Conservation (phyloP, 23 red algal genomes). For the Gracilaria gracilis region DNA sequence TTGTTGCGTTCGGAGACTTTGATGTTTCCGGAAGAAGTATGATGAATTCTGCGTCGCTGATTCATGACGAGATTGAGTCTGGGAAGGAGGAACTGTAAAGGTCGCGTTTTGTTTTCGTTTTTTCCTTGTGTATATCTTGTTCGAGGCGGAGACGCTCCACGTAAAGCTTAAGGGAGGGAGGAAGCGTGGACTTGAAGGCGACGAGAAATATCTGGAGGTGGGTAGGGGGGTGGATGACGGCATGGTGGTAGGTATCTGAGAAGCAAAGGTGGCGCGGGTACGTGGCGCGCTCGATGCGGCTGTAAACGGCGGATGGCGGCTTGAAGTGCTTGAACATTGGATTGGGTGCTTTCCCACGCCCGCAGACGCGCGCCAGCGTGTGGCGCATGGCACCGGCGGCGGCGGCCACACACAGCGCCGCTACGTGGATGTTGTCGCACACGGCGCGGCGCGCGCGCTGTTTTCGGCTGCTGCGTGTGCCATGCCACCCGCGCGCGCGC, state of each 20-base stretch:
- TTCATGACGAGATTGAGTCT: slow-evolving; percentile 6
- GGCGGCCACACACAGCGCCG: neutral
- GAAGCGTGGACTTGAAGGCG: neutral
- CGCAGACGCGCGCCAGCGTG: neutral
- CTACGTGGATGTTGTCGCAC: slow-evolving; percentile 16
- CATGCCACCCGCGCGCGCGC: neutral
- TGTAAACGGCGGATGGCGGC: neutral
- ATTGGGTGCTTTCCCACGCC: neutral
- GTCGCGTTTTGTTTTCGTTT: neutral
- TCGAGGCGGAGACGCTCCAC: no score
- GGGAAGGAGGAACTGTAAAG: slow-evolving; percentile 28
- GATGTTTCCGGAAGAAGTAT: slow-evolving; percentile 16
- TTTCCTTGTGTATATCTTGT: neutral
- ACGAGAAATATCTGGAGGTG: neutral
- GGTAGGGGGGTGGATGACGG: neutral
- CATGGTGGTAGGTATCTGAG: no score
- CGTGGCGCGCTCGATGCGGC: neutral
- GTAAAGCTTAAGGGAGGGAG: no score
- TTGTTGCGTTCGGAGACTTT: slow-evolving; percentile 33
- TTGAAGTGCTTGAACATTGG: neutral
- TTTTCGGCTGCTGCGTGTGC: neutral
- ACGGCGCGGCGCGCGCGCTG: neutral
- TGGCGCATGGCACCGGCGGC: neutral
- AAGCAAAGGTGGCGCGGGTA: no score
- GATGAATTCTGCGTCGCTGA: slow-evolving; percentile 20